Evolutionary conservation across 2,329 filamentous ascomycete species (phyloP), one percentile per base, ranked within the genome.

Genomic region (Diplodia intermedia): DNA sequence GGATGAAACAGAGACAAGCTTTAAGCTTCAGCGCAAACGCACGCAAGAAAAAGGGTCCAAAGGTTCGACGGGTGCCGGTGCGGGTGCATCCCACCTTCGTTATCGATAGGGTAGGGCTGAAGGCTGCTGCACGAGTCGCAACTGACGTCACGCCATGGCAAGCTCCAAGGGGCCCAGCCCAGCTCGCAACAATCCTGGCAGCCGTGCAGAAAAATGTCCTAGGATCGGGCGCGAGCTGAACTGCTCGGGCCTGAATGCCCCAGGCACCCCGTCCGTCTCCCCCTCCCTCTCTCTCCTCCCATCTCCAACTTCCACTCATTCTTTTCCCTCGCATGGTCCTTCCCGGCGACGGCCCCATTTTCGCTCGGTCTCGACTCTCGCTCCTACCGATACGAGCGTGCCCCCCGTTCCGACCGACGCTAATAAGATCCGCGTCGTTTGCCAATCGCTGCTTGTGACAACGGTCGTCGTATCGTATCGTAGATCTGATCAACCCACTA

Each of bases 61-160:
- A 26, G 26, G 26, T 26, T 26, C 26, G 26, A 26, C 3, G 3
- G 26, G 3, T 26, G 26, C 26, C 26, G 26, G 3, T 26, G 26
- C 26, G 2, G 26, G 26, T 2, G 3, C 43, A 47, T 20, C 50
- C 20, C 50, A 53, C 20, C 12, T 53, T 26, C 50, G 3, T 56
- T 56, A 56, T 56, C 54, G 54, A 56, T 56, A 56, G 15, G n/a
- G n/a, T 23, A 56, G 54, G 54, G 54, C 54, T 56, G 54, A 56
- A 9, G 18, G 18, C 53, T 9, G 33, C 40, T 40, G 20, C 33
- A 20, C n/a, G 7, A 38, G 18, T 20, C 31, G 15, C 18, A 6
- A 9, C 29, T 56, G 54, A 56, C 54, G 54, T 56, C 54, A 56
- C 31, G 33, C 33, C 54, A 36, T 31, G 53, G 31, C 54, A 56